Base-by-base conservation (phyloP, 1,139 yeast genomes). In the Komagataea norvegica region DNA sequence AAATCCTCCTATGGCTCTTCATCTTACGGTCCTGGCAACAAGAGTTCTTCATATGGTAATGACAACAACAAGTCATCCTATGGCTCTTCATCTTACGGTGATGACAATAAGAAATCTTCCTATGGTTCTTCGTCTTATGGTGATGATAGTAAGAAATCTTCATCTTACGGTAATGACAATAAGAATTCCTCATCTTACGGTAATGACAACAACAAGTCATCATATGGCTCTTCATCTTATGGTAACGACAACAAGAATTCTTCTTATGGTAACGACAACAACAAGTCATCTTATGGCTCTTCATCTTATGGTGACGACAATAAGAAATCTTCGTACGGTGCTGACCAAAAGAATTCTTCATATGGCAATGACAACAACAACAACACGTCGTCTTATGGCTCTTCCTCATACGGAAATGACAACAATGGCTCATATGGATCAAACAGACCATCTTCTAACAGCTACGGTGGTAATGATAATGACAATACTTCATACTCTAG, bases 61-160 rank as follows among this genome's bases (percentile, higher is more conserved):
- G n/a, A n/a, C n/a, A n/a, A n/a, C n/a, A n/a, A n/a, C n/a, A n/a
- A n/a, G n/a, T n/a, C n/a, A n/a, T n/a, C n/a, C n/a, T n/a, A n/a
- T n/a, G n/a, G n/a, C n/a, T n/a, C n/a, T n/a, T n/a, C n/a, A n/a
- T n/a, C n/a, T n/a, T n/a, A n/a, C n/a, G n/a, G n/a, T n/a, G n/a
- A n/a, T n/a, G 39, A 38, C 37, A 46, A 46, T 31, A 49, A 49
- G 36, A 36, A 37, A 31, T 52, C 49, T 31, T 49, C 57, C 10
- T 55, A 51, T 38, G 60, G 61, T 19, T 30, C 34, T 6, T 29
- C 29, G 9, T 24, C 26, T 11, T 24, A 24, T 11, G 19, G 29
- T 14, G 29, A 26, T 15, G 38, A 34, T 16, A 21, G 31, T 29
- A 25, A 37, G 10, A 29, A 41, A 11, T 13, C 11, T 8, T 23